Evolutionary conservation across 2,329 filamentous ascomycete species (phyloP).

Genomic region (Byssoonygena ceratinophila): DNA sequence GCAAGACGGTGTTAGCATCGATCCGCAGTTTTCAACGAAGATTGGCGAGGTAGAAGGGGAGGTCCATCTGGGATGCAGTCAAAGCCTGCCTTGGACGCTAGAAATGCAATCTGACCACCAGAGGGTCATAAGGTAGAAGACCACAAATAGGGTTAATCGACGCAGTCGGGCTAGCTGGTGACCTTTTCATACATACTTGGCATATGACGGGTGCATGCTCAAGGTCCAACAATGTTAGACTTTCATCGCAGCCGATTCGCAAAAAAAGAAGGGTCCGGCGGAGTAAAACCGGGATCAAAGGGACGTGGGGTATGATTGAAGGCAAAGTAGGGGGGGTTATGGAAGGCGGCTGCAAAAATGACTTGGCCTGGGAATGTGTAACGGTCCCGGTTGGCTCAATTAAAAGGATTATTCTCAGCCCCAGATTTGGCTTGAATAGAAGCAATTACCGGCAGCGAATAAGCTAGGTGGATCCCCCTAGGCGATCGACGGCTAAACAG

Average conservation of each 20-base stretch:
- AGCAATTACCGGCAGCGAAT: constrained; percentile 15
- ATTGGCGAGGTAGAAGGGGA: background rate
- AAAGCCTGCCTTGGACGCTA: background rate
- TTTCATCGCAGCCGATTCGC: constrained; percentile 9
- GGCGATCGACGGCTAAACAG: constrained; percentile 14
- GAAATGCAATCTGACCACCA: background rate
- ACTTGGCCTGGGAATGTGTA: constrained; percentile 12
- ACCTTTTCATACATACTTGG: constrained; percentile 12
- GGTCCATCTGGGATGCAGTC: background rate
- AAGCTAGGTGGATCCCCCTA: constrained; percentile 12
- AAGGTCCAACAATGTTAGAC: background rate
- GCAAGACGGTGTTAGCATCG: background rate
- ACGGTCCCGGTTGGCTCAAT: constrained; percentile 12
- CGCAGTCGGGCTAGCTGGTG: constrained; percentile 2
- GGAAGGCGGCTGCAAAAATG: constrained; percentile 7
- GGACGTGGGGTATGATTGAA: constrained; percentile 11
- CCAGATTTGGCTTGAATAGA: constrained; percentile 10
- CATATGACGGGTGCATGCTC: constrained; percentile 5
- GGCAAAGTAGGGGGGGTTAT: constrained; percentile 6
- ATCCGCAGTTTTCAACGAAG: background rate
- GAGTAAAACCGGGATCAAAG: constrained; percentile 6
- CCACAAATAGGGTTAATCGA: constrained; percentile 2
- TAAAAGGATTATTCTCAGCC: constrained; percentile 11
- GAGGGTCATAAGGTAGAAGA: constrained; percentile 3
- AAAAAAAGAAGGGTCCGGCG: constrained; percentile 8